These are phyloP conservation scores for Nakaseomyces kungkrabaensis DNA, from an alignment of 1,139 yeast species.

Conservation along the genomic window DNA sequence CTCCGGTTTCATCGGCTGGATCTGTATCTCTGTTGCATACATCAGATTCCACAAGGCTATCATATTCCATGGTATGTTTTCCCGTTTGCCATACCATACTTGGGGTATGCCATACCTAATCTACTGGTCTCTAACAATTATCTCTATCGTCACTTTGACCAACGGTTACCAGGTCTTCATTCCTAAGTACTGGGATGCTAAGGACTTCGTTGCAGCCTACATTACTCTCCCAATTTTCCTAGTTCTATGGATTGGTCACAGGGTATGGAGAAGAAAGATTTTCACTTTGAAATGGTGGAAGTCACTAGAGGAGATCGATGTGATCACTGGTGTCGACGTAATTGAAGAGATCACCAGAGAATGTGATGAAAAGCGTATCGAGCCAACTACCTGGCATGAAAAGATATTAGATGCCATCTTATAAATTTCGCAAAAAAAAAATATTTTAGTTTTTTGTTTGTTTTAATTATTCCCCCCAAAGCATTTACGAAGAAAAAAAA, in stretches of 20 bases:
- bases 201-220: conserved; percentile 53
- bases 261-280: conserved; percentile 12
- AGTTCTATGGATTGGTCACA: conserved; percentile 36
- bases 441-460: background rate
- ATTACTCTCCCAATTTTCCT: conserved; percentile 48
- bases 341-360: conserved; percentile 21
- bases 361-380: conserved; percentile 16
- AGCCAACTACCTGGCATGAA: conserved; percentile 15
- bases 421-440: conserved; percentile 3
- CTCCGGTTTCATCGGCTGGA: conserved; percentile 68
- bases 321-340: conserved; percentile 22
- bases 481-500: background rate
- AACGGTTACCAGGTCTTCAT: conserved; percentile 50
- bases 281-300: conserved; percentile 14
- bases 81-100: conserved; percentile 39
- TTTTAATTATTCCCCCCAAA: background rate
- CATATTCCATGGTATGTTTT: conserved; percentile 42
- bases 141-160: conserved; percentile 40
- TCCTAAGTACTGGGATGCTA: conserved; percentile 32
- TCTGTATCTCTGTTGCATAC: conserved; percentile 53
- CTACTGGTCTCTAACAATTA: conserved; percentile 37
- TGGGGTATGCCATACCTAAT: conserved; percentile 43
- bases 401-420: conserved; percentile 21
- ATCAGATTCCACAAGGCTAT: conserved; percentile 57
- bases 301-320: conserved; percentile 24